Percentiles rank a stretch among this genome's conserved stretches.
These are phyloP conservation scores for Piloderma croceum DNA, from an alignment of 768 basidiomycete species.

Conservation along the genomic window DNA sequence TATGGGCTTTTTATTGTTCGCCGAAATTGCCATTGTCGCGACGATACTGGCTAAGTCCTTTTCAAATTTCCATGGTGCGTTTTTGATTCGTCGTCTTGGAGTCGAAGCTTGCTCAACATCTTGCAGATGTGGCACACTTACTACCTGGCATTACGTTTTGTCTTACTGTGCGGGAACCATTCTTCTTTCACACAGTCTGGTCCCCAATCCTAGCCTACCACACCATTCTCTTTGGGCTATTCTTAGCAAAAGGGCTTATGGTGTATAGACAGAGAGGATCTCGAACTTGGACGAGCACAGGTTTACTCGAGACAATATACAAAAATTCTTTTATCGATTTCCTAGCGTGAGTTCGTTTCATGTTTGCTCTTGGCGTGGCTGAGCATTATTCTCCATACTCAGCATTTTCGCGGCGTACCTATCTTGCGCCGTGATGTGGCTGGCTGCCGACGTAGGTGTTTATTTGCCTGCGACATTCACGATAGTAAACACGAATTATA, in stretches of 20 bases:
- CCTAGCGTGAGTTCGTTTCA: conserved; percentile 15
- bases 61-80: conserved; percentile 6
- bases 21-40: conserved; percentile 13
- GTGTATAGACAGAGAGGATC: conserved; percentile 4
- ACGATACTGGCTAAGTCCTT: conserved; percentile 19
- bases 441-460: conserved; percentile 17
- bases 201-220: conserved; percentile 15
- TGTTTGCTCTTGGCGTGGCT: not conserved
- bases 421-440: conserved; percentile 25
- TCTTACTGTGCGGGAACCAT: conserved; percentile 8
- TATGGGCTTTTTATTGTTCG: conserved; percentile 12
- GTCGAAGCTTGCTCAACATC: not conserved
- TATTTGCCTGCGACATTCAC: not conserved
- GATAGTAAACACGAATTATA: not conserved
- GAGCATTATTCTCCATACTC: not conserved
- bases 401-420: conserved; percentile 26
- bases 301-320: conserved; percentile 19
- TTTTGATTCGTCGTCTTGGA: too few relatives aligned
- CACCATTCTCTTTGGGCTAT: conserved; percentile 18
- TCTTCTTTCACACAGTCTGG: conserved; percentile 11
- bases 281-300: conserved; percentile 3
- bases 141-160: conserved; percentile 16
- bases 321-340: conserved; percentile 20
- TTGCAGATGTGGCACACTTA: conserved; percentile 6
- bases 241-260: conserved; percentile 18